Conservation (phyloP, 2,329 filamentous ascomycete species). For the Dothistroma pini region DNA sequence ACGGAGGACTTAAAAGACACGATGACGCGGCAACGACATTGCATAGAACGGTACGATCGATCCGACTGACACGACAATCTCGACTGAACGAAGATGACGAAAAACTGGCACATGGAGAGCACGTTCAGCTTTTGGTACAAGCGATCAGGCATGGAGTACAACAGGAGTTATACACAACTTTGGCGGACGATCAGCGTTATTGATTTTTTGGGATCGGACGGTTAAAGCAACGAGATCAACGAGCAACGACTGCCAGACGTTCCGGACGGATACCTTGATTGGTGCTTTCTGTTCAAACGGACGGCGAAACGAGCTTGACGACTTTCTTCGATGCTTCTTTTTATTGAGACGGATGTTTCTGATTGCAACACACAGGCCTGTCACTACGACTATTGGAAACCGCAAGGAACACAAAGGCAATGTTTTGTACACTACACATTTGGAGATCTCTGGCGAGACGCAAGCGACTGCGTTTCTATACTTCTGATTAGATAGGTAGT, state of each 20-base stretch:
- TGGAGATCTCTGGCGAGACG: slow-evolving; percentile 5
- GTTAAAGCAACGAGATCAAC: neutral
- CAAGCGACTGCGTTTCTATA: neutral
- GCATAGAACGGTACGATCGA: slow-evolving; percentile 3
- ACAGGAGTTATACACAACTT: neutral
- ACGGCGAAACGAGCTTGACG: neutral
- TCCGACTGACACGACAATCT: neutral
- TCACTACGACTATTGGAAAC: neutral
- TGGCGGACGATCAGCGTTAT: slow-evolving; percentile 8
- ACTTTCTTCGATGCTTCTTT: neutral
- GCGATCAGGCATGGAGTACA: slow-evolving; percentile 1
- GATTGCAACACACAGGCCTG: neutral
- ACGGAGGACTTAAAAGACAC: slow-evolving; percentile 16
- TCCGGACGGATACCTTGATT: slow-evolving; percentile 7
- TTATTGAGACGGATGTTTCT: neutral
- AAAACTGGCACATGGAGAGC: slow-evolving; percentile 6
- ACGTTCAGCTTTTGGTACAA: neutral
- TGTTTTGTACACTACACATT: slow-evolving; percentile 4
- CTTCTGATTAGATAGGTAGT: slow-evolving; percentile 13
- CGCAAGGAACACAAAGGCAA: slow-evolving; percentile 1
- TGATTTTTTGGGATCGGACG: neutral
- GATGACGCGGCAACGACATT: slow-evolving; percentile 11
- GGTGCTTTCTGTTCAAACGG: slow-evolving; percentile 3
- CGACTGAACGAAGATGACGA: slow-evolving; percentile 4
- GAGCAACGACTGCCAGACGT: neutral